Evolutionary conservation across 129 eudicot genomes (phyloP), one percentile per base, ranked within the genome.

Genomic region (Ambrosia trifida): DNA sequence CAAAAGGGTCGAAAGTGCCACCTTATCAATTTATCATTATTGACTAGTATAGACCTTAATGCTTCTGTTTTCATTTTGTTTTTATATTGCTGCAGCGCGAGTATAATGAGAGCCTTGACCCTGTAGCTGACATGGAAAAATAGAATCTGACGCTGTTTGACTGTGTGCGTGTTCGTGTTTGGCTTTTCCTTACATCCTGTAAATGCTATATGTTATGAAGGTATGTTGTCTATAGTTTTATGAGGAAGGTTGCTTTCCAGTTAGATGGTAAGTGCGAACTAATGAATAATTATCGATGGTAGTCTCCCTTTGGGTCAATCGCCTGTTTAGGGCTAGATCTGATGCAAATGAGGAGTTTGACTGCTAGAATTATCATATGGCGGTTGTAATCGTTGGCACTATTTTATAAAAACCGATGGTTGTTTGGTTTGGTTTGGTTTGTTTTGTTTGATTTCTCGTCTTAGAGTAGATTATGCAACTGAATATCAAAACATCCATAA

Each of bases 21-120:
- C 36, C 16, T 33, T 56, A 31, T 19, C 53, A 43, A 14, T 28
- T 33, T 56, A 31, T 19, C 53, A 43, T 14, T 28, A 24, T 53
- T 30, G 35, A 75, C 73, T 28, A 16, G 44, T 44, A 38, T 40
- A n/a, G 45, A 66, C 24, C 14, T 65, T 28, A 7, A 65, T 53
- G 41, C 53, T 64, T 64, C 18, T 44, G 10, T 59, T 36, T 6
- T 13, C 38, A 31, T 77, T 44, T 36, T 76, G 4, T 50, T 49
- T 24, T 33, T 33, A 20, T 40, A 49, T 46, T 43, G 56, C 24
- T 84, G 85, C 89, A 90, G 97, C 77, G 79, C 43, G 87, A 85
- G 80, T 90, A 83, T 64, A 85, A 82, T 77, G 97, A 77, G 74
- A 82, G 83, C 78, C 63, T 33, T 65, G 62, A 83, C 73, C 83